Evolutionary conservation across 164 flowering plant species (phyloP).

Genomic region (Magnolia kwangsiensis): DNA sequence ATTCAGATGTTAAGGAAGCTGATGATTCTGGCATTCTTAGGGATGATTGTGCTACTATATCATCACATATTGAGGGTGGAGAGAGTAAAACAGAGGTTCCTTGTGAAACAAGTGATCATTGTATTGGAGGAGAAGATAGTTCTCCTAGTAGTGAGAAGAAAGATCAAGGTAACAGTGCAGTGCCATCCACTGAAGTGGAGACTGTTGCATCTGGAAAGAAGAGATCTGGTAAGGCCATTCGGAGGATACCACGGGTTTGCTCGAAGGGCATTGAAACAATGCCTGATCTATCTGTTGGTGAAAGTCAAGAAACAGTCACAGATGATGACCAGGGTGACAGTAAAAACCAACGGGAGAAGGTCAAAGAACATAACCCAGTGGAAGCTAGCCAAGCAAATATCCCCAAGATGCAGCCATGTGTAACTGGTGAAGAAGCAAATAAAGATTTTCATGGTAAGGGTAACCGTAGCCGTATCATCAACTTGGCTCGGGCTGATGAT

Average conservation of each 20-base stretch:
- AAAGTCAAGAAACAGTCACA: slow-evolving; percentile 16
- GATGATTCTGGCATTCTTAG: slow-evolving; percentile 4
- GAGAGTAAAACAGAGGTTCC: slow-evolving; percentile 14
- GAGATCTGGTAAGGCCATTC: slow-evolving; percentile 6
- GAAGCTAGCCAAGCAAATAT: slow-evolving; percentile 11
- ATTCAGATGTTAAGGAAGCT: slow-evolving; percentile 10
- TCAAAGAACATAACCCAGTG: slow-evolving; percentile 10
- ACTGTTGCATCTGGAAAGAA: slow-evolving; percentile 14
- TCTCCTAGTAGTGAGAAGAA: slow-evolving; percentile 11
- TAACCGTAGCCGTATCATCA: slow-evolving; percentile 46
- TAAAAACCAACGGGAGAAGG: slow-evolving; percentile 16
- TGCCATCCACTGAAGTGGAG: slow-evolving; percentile 13
- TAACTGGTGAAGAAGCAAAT: slow-evolving; percentile 25
- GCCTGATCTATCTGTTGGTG: slow-evolving; percentile 16
- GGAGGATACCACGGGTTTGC: slow-evolving; percentile 14
- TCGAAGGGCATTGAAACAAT: slow-evolving; percentile 11
- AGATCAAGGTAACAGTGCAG: slow-evolving; percentile 10
- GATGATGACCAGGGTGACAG: slow-evolving; percentile 13
- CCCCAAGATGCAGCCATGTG: slow-evolving; percentile 22
- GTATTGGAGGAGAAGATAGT: slow-evolving; percentile 8
- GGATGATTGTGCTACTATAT: slow-evolving; percentile 8
- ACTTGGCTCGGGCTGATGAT: slow-evolving; percentile 39
- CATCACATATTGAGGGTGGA: slow-evolving; percentile 13
- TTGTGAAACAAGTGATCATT: slow-evolving; percentile 16
- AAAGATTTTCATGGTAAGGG: slow-evolving; percentile 36